A percentile compares a stretch with the other conserved stretches of the same genome.
Conservation (phyloP, 2,329 filamentous ascomycete species). For the Exophiala mesophila region DNA sequence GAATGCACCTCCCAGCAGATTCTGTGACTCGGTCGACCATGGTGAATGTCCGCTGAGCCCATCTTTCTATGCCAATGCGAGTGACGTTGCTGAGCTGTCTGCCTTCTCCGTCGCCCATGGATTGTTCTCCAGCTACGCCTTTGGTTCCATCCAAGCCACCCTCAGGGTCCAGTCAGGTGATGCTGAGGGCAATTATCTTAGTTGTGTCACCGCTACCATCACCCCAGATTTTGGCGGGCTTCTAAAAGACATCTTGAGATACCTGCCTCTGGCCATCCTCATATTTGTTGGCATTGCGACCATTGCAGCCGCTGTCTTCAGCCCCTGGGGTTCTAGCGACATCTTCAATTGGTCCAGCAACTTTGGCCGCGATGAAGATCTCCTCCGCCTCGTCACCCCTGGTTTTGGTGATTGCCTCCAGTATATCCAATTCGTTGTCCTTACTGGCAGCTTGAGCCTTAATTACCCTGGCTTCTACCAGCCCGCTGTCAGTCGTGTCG, state of each 20-base stretch:
- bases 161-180: constrained; percentile 75
- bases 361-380: constrained; percentile 87
- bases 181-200: constrained; percentile 56
- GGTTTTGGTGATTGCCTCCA: constrained; percentile 96
- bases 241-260: constrained; percentile 66
- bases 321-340: constrained; percentile 88
- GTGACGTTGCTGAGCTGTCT: constrained; percentile 53
- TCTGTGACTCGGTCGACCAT: constrained; percentile 61
- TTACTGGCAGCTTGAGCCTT: constrained; percentile 82
- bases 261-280: constrained; percentile 72
- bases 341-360: constrained; percentile 97
- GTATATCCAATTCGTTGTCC: constrained; percentile 87
- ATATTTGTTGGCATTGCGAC: constrained; percentile 77
- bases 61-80: constrained; percentile 57
- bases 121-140: constrained; percentile 77
- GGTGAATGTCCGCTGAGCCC: constrained; percentile 68
- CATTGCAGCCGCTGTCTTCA: constrained; percentile 76
- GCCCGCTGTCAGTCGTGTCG: constrained; percentile 77
- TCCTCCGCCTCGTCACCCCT: constrained; percentile 86
- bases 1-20: constrained; percentile 49
- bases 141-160: constrained; percentile 72
- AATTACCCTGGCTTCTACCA: constrained; percentile 94
- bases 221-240: constrained; percentile 72
- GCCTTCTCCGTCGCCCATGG: constrained; percentile 69
- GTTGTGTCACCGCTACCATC: constrained; percentile 74